Base-by-base conservation (phyloP, 768 basidiomycete genomes). In the Amanita subjunquillea region DNA sequence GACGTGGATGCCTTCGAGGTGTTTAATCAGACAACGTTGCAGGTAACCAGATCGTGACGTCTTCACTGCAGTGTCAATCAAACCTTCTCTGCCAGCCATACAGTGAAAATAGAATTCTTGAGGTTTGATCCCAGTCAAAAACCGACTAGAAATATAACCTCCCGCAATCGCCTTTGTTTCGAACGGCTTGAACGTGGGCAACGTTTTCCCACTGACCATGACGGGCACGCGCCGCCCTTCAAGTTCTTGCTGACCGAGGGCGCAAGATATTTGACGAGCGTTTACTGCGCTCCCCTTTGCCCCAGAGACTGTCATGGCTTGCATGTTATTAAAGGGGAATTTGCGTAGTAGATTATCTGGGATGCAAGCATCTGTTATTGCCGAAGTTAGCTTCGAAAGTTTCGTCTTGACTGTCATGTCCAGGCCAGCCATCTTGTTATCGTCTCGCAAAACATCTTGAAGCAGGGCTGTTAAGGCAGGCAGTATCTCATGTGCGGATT, bases 71-170 rank as follows among this genome's bases (percentile, higher is more conserved):
- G 96, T 99, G 63, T 99, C 96, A 62, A 99, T 99, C 37, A 99
- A 78, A 63, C 96, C 96, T 72, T 99, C 96, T 59, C 96, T 82
- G 49, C 96, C 96, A 54, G 96, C 96, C 96, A 99, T 99, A 65
- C 96, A 98, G 70, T 99, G 96, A 77, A 99, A 99, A 72, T 96
- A 99, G 70, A 97, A 99, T 67, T 99, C 96, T 65, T 99, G 96
- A 0, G 96, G 96, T 60, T 87, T 90, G 66, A 99, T 83, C 51
- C 96, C 96, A 6, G 96, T 98, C 73, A 99, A 79, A 78, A 99
- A 99, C 34, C 96, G 91, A 66, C 95, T 96, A 12, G 91, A 93
- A 43, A 99, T 90, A 66, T 95, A 99, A 6, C 96, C 96, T 62
- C 96, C 96, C 10, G 96, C 95, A 56, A 97, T 91, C 4, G 96